Conservation (phyloP, 441 rosid genomes). For the Brassica balearica region DNA sequence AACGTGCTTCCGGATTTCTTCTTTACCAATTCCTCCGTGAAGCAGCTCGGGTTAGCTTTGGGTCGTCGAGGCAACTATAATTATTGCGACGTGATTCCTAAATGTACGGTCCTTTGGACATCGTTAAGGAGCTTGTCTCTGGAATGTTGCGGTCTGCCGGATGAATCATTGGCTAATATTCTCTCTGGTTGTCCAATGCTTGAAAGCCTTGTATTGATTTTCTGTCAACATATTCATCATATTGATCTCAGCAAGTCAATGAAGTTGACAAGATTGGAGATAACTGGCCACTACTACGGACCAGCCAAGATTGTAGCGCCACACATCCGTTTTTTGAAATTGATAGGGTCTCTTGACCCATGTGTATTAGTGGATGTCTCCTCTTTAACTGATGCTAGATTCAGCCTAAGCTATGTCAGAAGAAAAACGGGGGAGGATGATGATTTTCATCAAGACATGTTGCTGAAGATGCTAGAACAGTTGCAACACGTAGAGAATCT, state of each 20-base stretch:
- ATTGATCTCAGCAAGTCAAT: not conserved
- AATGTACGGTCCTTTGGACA: not conserved
- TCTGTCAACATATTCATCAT: not conserved
- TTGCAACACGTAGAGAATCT: not conserved
- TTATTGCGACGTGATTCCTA: not conserved
- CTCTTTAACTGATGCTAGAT: not conserved
- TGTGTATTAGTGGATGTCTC: not conserved
- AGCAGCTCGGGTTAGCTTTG: not conserved
- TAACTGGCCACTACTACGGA: not conserved
- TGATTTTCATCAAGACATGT: not conserved
- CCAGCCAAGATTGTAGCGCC: not conserved
- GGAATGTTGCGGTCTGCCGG: not conserved
- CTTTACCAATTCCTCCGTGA: not conserved
- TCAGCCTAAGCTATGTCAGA: not conserved
- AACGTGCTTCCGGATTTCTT: not conserved
- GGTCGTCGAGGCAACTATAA: not conserved
- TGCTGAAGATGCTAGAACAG: not conserved
- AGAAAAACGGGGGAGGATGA: not conserved
- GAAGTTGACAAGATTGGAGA: not conserved
- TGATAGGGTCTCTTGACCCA: not conserved
- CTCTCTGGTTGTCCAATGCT: slow-evolving; percentile 1
- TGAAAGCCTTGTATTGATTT: not conserved
- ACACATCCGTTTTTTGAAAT: not conserved
- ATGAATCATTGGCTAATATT: not conserved
- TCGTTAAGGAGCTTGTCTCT: not conserved